Evolutionary conservation across 176 grass and related monocot species (phyloP).

Genomic region (Aegilops tauschii): DNA sequence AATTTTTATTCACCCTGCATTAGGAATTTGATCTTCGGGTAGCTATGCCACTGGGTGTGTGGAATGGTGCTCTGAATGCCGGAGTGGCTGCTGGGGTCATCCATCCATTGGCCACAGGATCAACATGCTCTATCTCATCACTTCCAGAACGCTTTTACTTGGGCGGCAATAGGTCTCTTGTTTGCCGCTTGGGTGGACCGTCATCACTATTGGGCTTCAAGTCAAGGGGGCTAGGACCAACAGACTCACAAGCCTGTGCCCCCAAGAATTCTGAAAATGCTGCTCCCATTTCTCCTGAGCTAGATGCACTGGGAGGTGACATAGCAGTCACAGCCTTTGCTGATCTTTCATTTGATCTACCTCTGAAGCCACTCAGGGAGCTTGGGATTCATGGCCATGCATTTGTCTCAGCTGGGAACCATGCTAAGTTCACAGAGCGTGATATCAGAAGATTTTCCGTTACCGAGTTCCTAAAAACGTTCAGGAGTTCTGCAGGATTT

Average conservation of each 20-base stretch:
- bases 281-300: conserved; percentile 25
- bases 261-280: conserved; percentile 35
- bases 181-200: conserved; percentile 67
- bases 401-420: conserved; percentile 74
- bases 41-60: conserved; percentile 74
- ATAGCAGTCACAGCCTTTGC: conserved; percentile 72
- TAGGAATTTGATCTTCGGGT: conserved; percentile 91
- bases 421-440: conserved; percentile 49
- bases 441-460: conserved; percentile 52
- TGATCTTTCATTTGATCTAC: conserved; percentile 90
- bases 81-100: conserved; percentile 67
- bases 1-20: conserved; percentile 19
- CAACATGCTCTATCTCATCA: conserved; percentile 39
- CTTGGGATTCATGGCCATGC: conserved; percentile 80
- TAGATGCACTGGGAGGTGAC: conserved; percentile 53
- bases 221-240: conserved; percentile 64
- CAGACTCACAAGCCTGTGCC: conserved; percentile 25
- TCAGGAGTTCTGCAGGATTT: conserved; percentile 85
- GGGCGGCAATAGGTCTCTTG: conserved; percentile 64
- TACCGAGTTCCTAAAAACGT: conserved; percentile 50
- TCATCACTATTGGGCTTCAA: conserved; percentile 70
- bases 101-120: conserved; percentile 53
- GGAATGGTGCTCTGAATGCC: conserved; percentile 70
- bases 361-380: conserved; percentile 65
- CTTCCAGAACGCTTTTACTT: conserved; percentile 75